phyloP scores from a whole-genome alignment of 2,329 filamentous ascomycete genomes.

The Cladophialophora chaetospira region DNA sequence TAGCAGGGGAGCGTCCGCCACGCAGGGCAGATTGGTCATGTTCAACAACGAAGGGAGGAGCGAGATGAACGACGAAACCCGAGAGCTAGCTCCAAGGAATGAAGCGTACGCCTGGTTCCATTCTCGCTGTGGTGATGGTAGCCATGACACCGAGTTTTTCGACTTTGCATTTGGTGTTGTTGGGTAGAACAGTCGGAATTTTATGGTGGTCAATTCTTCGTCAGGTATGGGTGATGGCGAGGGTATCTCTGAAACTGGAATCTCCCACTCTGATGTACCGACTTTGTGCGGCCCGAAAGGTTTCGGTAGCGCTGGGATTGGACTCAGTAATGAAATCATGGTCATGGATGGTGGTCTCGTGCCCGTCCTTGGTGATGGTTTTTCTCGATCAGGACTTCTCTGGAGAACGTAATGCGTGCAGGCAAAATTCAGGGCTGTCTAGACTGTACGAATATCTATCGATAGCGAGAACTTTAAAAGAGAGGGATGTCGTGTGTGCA shows the following conservation, averaged over 20 bases:
- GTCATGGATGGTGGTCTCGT: constrained; percentile 20
- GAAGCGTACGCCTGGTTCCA: constrained; percentile 74
- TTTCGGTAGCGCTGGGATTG: constrained; percentile 70
- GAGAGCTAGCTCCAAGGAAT: constrained; percentile 64
- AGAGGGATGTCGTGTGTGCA: constrained; percentile 2
- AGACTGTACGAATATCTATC: constrained; percentile 1
- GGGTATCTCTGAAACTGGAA: constrained; percentile 61
- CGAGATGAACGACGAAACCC: constrained; percentile 24
- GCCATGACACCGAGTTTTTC: constrained; percentile 68
- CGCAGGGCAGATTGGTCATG: constrained; percentile 35
- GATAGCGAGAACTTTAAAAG: constrained; percentile 4
- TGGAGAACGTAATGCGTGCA: not conserved
- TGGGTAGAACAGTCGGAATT: constrained; percentile 82
- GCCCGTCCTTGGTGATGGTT: too few relatives aligned
- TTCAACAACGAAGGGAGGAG: constrained; percentile 32
- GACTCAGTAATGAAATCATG: constrained; percentile 40
- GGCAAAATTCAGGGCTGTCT: constrained; percentile 1
- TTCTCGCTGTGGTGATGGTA: constrained; percentile 73
- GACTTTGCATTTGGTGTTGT: constrained; percentile 48
- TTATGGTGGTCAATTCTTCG: constrained; percentile 69
- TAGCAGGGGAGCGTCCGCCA: constrained; percentile 58
- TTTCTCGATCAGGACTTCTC: not conserved
- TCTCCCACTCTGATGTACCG: constrained; percentile 77
- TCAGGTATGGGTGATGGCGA: constrained; percentile 54
- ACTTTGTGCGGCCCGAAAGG: constrained; percentile 79